These are phyloP conservation scores for Alternaria novae-zelandiae DNA, from an alignment of 2,329 filamentous ascomycete genomes.

Conservation along the genomic window DNA sequence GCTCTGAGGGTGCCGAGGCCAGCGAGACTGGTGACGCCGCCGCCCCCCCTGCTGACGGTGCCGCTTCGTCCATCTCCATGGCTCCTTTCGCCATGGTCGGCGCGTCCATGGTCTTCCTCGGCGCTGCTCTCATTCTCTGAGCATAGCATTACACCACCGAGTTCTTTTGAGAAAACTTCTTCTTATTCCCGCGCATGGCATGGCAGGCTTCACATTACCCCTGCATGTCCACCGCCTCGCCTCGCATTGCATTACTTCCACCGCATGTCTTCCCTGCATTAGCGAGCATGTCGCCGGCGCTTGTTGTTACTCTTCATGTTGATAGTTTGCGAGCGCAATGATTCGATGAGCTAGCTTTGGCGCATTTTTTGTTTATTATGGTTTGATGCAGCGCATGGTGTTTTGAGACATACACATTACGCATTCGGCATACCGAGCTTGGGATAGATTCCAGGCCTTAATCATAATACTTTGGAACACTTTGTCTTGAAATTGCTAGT, in stretches of 20 bases:
- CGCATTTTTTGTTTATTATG: background rate
- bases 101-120: slow-evolving; percentile 12
- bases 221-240: background rate
- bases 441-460: background rate
- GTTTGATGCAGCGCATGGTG: background rate
- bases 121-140: slow-evolving; percentile 19
- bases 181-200: background rate
- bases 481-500: background rate
- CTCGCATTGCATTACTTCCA: slow-evolving; percentile 4
- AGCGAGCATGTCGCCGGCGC: background rate
- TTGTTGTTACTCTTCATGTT: background rate
- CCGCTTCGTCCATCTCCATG: background rate
- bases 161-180: background rate
- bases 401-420: background rate
- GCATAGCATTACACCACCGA: background rate
- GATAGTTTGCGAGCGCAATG: background rate
- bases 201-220: background rate
- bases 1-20: background rate
- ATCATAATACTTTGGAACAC: slow-evolving; percentile 4
- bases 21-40: slow-evolving; percentile 3
- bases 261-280: background rate
- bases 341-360: background rate
- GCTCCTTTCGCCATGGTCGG: slow-evolving; percentile 10
- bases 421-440: background rate
- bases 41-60: slow-evolving; percentile 23